Base-by-base conservation (phyloP, 2,329 filamentous ascomycete species). In the Calonectria fujianensis region DNA sequence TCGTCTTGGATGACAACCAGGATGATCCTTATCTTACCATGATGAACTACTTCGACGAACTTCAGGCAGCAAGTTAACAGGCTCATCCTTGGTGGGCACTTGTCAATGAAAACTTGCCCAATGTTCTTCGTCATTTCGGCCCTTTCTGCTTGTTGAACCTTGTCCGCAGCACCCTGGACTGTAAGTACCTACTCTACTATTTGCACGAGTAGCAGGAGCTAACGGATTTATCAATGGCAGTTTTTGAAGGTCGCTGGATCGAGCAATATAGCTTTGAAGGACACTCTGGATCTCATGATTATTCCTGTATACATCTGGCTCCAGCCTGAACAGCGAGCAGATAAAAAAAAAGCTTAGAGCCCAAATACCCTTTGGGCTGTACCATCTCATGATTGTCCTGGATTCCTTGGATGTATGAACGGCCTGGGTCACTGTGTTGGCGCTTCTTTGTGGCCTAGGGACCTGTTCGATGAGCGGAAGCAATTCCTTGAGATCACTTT, bases 141-240 rank as follows among this genome's bases (percentile, higher is more conserved):
- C 24, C 24, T 24, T 24, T 24, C 24, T 24, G 24, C 24, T 24
- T 24, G 24, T 24, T 57, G 29, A 57, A 8, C 51, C 51, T 37
- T 37, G 13, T 37, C 35, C 35, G 35, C 35, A 37, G 35, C 35
- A 37, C 35, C 35, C 35, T 37, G 35, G 35, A 37, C 35, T 37
- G 35, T 37, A 37, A 37, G 35, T 37, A 37, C 7, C 35, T 37
- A 14, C 35, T 37, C 35, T 37, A 37, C 35, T 37, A 50, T 50
- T 50, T 50, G 48, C 48, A 50, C 48, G 48, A 50, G 48, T 50
- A 50, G 48, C n/a, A 50, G n/a, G n/a, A 50, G 48, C 48, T 50
- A 27, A 50, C 48, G 48, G 48, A 27, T n/a, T 50, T 50, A 50
- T 50, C 48, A 50, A n/a, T 50, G 48, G 7, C n/a, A 50, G n/a